Evolutionary conservation across 176 grass and related monocot species (phyloP).

Genomic region (Areca catechu): DNA sequence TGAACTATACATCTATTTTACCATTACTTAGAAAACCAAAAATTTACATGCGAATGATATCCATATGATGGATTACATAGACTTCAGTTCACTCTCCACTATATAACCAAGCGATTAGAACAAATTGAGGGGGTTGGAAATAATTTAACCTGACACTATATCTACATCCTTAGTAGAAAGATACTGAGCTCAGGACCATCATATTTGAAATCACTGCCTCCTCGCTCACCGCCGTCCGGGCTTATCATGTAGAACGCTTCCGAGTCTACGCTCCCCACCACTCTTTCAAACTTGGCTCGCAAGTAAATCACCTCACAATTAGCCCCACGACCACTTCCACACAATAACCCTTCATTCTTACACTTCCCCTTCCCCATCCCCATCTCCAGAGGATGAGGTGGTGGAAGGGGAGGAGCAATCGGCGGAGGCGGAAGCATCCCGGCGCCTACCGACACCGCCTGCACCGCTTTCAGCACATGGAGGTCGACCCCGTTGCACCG

Average conservation of each 20-base stretch:
- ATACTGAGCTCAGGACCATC: slow-evolving; percentile 7
- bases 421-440: not conserved
- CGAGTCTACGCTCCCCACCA: slow-evolving; percentile 12
- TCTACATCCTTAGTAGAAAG: slow-evolving; percentile 13
- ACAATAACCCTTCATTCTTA: not conserved
- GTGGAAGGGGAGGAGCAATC: not conserved
- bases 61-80: no score
- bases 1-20: no score
- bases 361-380: not conserved
- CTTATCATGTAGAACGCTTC: slow-evolving; percentile 18
- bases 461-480: slow-evolving; percentile 9
- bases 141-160: no score
- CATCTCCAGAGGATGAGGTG: not conserved
- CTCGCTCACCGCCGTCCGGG: not conserved
- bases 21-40: no score
- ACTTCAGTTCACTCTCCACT: no score
- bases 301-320: slow-evolving; percentile 11
- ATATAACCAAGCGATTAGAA: no score
- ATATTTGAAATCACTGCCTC: not conserved
- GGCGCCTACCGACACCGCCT: not conserved
- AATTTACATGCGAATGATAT: no score
- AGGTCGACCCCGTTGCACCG: not conserved
- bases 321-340: not conserved
- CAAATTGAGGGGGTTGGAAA: no score
- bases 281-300: slow-evolving; percentile 7